Percentiles rank a stretch among this genome's conserved stretches.
These are phyloP conservation scores for Bisporella sp. DNA, from an alignment of 2,329 filamentous ascomycete genomes.

Conservation along the genomic window DNA sequence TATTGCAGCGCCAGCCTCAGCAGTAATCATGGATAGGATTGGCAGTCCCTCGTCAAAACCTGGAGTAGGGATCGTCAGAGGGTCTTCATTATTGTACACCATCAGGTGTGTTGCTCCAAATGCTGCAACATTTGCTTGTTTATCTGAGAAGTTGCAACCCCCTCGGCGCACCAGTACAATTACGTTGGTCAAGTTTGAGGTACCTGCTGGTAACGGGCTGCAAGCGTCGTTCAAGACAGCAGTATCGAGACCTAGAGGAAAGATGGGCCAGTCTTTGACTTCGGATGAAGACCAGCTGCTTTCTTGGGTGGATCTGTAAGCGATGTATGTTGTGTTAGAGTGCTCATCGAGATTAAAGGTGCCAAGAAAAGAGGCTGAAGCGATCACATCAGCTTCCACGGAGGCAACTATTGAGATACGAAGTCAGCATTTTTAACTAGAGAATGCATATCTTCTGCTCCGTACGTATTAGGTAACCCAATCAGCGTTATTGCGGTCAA, in stretches of 20 bases:
- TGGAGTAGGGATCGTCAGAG: too few relatives aligned
- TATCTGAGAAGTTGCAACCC: conserved; percentile 5
- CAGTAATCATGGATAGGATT: too few relatives aligned
- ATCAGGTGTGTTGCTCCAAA: neutral
- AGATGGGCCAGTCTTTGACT: neutral
- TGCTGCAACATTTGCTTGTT: neutral
- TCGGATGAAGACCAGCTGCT: too few relatives aligned
- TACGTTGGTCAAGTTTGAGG: neutral
- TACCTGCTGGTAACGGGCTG: neutral
- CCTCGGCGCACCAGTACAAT: conserved; percentile 6
- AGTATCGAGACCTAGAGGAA: neutral
- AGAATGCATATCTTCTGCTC: too few relatives aligned
- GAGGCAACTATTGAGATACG: neutral
- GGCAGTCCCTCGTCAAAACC: too few relatives aligned
- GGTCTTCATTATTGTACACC: neutral
- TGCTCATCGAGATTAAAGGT: neutral
- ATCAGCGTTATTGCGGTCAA: too few relatives aligned
- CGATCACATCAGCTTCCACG: neutral
- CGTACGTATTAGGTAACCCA: too few relatives aligned
- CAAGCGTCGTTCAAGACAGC: conserved; percentile 2
- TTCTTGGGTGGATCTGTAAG: too few relatives aligned
- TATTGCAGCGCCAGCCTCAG: too few relatives aligned
- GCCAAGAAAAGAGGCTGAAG: neutral
- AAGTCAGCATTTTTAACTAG: too few relatives aligned
- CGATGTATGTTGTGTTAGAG: neutral